A percentile compares a stretch with the other conserved stretches of the same genome.
Evolutionary conservation across 495 filamentous ascomycete genomes (phyloP).

Genomic region (Paragyromitra xinjiangensis): DNA sequence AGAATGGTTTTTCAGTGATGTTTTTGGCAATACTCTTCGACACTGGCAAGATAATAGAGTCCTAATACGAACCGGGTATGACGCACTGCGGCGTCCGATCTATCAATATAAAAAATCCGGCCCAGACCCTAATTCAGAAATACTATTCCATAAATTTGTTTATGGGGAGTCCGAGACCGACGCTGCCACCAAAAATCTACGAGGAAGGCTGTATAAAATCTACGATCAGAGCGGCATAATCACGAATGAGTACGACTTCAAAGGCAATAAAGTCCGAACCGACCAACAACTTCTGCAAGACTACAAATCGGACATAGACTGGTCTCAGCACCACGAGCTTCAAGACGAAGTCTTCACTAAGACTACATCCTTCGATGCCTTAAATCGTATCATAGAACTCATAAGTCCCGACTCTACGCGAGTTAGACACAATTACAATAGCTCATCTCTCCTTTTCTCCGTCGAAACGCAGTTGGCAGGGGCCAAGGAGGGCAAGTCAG

Average conservation of each 20-base stretch:
- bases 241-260: conserved; percentile 52
- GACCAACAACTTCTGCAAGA: conserved; percentile 24
- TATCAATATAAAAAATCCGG: not conserved
- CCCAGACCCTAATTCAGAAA: not conserved
- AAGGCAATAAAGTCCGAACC: conserved; percentile 40
- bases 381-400: conserved; percentile 33
- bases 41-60: not conserved
- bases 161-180: not conserved
- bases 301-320: conserved; percentile 54
- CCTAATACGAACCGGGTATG: not conserved
- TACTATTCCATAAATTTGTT: not conserved
- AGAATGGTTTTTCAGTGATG: conserved; percentile 4
- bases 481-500: not conserved
- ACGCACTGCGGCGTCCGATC: not conserved
- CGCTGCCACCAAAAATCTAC: not conserved
- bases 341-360: conserved; percentile 12
- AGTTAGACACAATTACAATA: not conserved
- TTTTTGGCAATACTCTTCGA: not conserved
- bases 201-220: not conserved
- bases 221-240: conserved; percentile 55
- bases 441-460: not conserved
- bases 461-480: not conserved
- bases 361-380: conserved; percentile 45
- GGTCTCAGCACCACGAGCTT: conserved; percentile 41
- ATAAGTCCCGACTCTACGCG: conserved; percentile 3